Conservation (phyloP, 1,284 basidiomycete genomes). For the Tranzscheliella williamsii region DNA sequence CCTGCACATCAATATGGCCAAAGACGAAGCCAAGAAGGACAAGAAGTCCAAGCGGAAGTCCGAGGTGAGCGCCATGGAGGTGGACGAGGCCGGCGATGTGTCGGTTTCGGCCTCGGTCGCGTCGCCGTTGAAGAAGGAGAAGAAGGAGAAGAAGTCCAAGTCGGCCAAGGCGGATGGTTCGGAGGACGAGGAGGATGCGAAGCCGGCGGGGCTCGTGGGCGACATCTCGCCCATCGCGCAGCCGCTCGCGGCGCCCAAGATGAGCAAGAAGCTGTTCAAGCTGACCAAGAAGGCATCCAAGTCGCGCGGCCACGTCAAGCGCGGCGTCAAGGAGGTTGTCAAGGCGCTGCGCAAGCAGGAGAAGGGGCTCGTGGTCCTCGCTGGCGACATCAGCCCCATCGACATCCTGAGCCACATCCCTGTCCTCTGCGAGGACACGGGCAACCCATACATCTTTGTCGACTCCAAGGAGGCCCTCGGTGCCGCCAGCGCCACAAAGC, state of each 20-base stretch:
- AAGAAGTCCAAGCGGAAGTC: slow-evolving; percentile 50
- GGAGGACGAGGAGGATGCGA: slow-evolving; percentile 32
- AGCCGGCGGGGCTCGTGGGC: slow-evolving; percentile 5
- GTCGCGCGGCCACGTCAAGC: slow-evolving; percentile 58
- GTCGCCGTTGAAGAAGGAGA: slow-evolving; percentile 36
- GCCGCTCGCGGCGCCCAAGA: slow-evolving; percentile 52
- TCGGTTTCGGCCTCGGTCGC: slow-evolving; percentile 3
- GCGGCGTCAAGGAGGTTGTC: slow-evolving; percentile 61
- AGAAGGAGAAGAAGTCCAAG: slow-evolving; percentile 49
- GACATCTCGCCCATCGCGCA: slow-evolving; percentile 52
- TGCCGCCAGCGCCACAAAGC: slow-evolving; percentile 91
- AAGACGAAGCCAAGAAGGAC: slow-evolving; percentile 51
- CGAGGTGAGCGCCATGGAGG: slow-evolving; percentile 38
- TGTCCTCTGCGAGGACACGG: slow-evolving; percentile 88
- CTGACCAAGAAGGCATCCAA: slow-evolving; percentile 60
- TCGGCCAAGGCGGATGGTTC: slow-evolving; percentile 24
- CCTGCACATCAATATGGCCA: slow-evolving; percentile 47
- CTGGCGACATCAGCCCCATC: slow-evolving; percentile 95
- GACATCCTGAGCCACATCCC: slow-evolving; percentile 98
- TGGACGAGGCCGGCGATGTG: slow-evolving; percentile 6
- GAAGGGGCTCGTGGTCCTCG: slow-evolving; percentile 76
- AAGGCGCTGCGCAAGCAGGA: slow-evolving; percentile 59
- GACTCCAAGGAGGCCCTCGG: slow-evolving; percentile 74
- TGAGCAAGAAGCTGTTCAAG: slow-evolving; percentile 60
- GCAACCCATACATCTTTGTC: slow-evolving; percentile 81